phyloP scores from a whole-genome alignment of 257 asterid genomes.

The Catharanthus roseus region DNA sequence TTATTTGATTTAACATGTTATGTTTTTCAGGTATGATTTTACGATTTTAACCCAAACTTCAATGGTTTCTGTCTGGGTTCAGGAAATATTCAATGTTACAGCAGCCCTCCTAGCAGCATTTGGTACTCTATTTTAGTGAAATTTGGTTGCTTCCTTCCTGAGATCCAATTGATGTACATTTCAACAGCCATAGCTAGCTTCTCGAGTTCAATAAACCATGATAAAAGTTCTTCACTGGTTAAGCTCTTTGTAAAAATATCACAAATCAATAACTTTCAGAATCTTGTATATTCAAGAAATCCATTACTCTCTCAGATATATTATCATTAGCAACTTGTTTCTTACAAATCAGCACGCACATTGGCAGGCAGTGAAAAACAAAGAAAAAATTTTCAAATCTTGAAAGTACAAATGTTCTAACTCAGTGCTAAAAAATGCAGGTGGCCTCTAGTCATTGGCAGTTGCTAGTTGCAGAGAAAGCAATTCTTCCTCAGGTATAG shows the following conservation, averaged over 20 bases:
- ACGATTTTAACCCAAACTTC: no score
- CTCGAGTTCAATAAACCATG: background rate
- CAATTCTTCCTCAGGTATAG: constrained; percentile 81
- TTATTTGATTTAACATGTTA: no score
- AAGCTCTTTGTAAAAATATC: no score
- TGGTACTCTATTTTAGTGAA: background rate
- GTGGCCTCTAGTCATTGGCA: constrained; percentile 69
- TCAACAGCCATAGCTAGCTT: background rate
- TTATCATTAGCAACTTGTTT: background rate
- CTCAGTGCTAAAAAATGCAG: constrained; percentile 6
- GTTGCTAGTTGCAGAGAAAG: constrained; percentile 87
- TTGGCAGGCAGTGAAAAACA: background rate
- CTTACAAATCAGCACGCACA: background rate
- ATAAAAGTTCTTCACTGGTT: background rate
- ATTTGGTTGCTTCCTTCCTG: background rate
- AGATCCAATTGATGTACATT: background rate
- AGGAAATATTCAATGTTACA: background rate
- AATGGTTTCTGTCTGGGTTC: background rate
- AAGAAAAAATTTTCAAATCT: background rate
- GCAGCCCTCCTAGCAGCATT: background rate
- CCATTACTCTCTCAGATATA: background rate
- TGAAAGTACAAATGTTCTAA: constrained; percentile 1
- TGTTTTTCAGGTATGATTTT: no score
- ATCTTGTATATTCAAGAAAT: background rate
- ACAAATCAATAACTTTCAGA: background rate